A percentile compares a stretch with the other conserved stretches of the same genome.
Conservation (phyloP, 768 basidiomycete genomes). For the Termitomyces sp. region DNA sequence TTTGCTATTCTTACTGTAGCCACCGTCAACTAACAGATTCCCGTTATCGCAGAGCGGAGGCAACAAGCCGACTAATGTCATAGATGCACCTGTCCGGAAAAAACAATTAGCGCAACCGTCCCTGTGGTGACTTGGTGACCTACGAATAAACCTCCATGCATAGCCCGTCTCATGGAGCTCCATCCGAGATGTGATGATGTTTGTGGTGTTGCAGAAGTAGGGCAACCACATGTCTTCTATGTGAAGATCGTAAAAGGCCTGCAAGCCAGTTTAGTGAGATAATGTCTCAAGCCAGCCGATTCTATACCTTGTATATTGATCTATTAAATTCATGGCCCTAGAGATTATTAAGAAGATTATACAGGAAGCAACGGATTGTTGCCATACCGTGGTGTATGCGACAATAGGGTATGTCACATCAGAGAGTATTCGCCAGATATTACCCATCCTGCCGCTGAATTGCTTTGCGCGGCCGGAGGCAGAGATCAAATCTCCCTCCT, state of each 20-base stretch:
- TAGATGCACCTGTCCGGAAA: slow-evolving; percentile 72
- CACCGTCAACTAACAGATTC: slow-evolving; percentile 87
- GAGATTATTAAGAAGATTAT: neutral
- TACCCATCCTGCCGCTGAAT: slow-evolving; percentile 89
- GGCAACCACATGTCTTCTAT: slow-evolving; percentile 99
- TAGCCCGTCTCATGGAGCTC: slow-evolving; percentile 98
- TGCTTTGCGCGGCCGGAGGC: slow-evolving; percentile 85
- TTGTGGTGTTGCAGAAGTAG: slow-evolving; percentile 97
- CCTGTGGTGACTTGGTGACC: slow-evolving; percentile 8
- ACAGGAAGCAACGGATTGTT: slow-evolving; percentile 5
- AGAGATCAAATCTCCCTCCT: slow-evolving; percentile 88
- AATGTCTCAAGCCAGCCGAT: neutral
- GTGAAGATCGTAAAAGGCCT: slow-evolving; percentile 92
- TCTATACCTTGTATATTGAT: slow-evolving; percentile 79
- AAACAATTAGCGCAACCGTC: slow-evolving; percentile 1
- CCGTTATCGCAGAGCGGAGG: slow-evolving; percentile 96
- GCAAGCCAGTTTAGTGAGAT: slow-evolving; percentile 5
- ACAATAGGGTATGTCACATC: slow-evolving; percentile 93
- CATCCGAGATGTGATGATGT: slow-evolving; percentile 95
- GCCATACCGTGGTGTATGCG: slow-evolving; percentile 77
- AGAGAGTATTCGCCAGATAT: slow-evolving; percentile 90
- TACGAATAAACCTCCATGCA: slow-evolving; percentile 94
- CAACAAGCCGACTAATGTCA: slow-evolving; percentile 93
- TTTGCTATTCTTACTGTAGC: slow-evolving; percentile 60
- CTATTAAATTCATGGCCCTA: slow-evolving; percentile 96